Evolutionary conservation across 768 basidiomycete species (phyloP).

Genomic region (Macrolepiota dolichaula): DNA sequence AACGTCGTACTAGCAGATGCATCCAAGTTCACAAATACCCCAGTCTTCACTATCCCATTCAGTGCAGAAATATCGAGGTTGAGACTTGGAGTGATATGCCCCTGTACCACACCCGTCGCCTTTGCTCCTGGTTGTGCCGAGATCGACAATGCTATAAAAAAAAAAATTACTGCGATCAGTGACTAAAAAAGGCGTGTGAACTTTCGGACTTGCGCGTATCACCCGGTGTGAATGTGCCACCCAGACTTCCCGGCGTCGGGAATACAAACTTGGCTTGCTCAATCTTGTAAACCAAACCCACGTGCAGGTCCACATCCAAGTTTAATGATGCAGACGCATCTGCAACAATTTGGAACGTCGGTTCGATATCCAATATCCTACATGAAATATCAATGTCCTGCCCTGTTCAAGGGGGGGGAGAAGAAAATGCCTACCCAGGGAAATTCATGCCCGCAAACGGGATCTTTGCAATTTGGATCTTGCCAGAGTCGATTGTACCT

Average conservation of each 20-base stretch:
- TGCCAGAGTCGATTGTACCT: conserved; percentile 42
- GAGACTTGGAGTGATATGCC: conserved; percentile 46
- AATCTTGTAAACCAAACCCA: conserved; percentile 41
- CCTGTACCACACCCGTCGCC: conserved; percentile 37
- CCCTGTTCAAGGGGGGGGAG: too few relatives aligned
- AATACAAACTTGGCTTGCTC: conserved; percentile 39
- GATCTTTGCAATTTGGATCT: conserved; percentile 34
- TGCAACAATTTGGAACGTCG: conserved; percentile 41
- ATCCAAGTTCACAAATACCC: conserved; percentile 40
- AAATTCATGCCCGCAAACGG: conserved; percentile 48
- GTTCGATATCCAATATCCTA: conserved; percentile 45
- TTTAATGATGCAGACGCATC: conserved; percentile 32
- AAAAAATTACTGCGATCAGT: neutral
- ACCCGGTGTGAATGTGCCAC: conserved; percentile 28
- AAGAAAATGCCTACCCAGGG: conserved; percentile 35
- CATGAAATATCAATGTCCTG: neutral
- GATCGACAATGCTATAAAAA: conserved; percentile 17
- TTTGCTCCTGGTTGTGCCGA: conserved; percentile 35
- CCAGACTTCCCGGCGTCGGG: conserved; percentile 30
- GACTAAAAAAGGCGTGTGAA: neutral
- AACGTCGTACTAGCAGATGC: conserved; percentile 29
- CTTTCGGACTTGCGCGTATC: conserved; percentile 37
- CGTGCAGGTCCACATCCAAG: conserved; percentile 33
- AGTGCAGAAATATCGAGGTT: conserved; percentile 44
- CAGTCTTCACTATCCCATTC: conserved; percentile 28